These are phyloP conservation scores for Claviceps maximensis DNA, from an alignment of 2,329 filamentous ascomycete species.

Conservation along the genomic window DNA sequence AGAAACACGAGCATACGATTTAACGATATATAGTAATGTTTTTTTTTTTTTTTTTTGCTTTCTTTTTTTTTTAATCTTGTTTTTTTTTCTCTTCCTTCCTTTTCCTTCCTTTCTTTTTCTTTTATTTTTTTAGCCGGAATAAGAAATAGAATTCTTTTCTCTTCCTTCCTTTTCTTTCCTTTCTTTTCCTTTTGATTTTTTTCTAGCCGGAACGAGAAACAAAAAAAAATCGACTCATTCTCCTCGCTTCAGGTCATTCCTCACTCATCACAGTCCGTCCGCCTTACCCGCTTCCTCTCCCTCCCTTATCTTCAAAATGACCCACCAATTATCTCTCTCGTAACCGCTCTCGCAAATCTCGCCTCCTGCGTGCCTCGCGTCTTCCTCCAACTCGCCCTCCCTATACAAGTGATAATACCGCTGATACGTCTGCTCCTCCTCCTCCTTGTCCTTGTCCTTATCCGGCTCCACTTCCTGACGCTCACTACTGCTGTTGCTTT, in stretches of 20 bases:
- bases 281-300: constrained; percentile 2
- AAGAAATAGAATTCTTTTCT: too few species aligned
- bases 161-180: neutral
- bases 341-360: constrained; percentile 69
- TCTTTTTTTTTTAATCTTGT: neutral
- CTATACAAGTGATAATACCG: constrained; percentile 91
- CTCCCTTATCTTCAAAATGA: constrained; percentile 34
- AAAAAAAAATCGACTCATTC: neutral
- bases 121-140: neutral
- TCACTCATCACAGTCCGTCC: neutral
- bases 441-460: neutral
- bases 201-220: neutral
- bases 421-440: constrained; percentile 51
- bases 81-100: neutral
- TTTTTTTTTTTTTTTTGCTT: neutral
- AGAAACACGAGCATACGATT: neutral
- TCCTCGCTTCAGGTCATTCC: too few species aligned
- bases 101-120: neutral
- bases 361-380: constrained; percentile 64
- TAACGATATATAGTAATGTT: neutral
- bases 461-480: neutral
- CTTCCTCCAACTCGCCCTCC: constrained; percentile 72
- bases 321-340: constrained; percentile 99
- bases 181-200: neutral
- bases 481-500: neutral